Evolutionary conservation across 1,284 basidiomycete genomes (phyloP).

Genomic region (Cutaneotrichosporon sp.): DNA sequence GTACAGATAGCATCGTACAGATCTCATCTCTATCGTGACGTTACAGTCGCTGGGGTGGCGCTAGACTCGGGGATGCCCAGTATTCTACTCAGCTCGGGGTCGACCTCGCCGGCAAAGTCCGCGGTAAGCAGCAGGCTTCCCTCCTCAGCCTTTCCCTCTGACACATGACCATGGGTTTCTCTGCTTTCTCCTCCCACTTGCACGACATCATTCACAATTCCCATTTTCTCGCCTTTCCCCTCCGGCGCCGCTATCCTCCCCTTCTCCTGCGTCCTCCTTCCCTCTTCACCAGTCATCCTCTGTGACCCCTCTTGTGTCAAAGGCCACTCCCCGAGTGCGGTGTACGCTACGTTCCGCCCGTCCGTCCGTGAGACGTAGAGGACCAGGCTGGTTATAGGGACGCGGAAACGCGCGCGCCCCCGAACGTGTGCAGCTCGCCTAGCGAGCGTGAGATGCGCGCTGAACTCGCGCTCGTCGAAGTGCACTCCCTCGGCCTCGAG

Average conservation of each 20-base stretch:
- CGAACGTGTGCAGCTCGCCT: not conserved
- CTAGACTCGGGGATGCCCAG: not conserved
- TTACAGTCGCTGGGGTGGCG: not conserved
- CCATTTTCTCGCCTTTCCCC: not conserved
- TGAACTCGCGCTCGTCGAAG: not conserved
- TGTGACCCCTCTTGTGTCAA: not conserved
- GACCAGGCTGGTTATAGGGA: not conserved
- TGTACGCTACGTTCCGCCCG: not conserved
- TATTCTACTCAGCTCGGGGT: not conserved
- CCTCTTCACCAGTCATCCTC: not conserved
- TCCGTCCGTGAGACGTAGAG: not conserved
- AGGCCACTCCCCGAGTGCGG: not conserved
- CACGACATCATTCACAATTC: not conserved
- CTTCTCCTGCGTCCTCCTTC: not conserved
- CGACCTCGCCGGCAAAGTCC: not conserved
- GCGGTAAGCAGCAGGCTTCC: too few relatives aligned
- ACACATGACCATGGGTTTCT: not conserved
- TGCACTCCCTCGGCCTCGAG: constrained; percentile 1
- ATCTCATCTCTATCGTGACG: not conserved
- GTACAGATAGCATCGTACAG: not conserved
- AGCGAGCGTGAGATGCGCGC: constrained; percentile 8
- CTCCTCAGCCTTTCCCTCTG: too few relatives aligned
- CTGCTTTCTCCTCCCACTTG: not conserved
- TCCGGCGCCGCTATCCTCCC: not conserved
- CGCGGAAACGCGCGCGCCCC: not conserved